Conservation (phyloP, 2,329 filamentous ascomycete species). For the Onygenales sp. region DNA sequence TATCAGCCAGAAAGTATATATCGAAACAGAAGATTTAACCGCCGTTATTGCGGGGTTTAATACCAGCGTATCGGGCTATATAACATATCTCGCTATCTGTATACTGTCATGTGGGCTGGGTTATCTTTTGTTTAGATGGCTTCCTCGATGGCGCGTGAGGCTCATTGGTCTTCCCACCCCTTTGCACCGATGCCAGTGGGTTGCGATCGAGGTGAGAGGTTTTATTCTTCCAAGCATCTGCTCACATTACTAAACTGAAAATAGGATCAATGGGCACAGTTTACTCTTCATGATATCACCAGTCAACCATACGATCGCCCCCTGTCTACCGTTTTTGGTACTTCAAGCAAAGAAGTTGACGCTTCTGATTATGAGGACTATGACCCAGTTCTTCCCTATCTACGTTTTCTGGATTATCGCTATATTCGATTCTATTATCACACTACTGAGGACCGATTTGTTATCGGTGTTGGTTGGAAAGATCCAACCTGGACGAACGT, state of each 20-base stretch:
- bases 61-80: slow-evolving; percentile 61
- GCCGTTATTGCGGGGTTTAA: slow-evolving; percentile 88
- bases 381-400: slow-evolving; percentile 64
- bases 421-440: slow-evolving; percentile 93
- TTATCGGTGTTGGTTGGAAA: slow-evolving; percentile 83
- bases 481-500: slow-evolving; percentile 82
- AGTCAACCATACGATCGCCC: slow-evolving; percentile 49
- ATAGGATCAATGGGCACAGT: slow-evolving; percentile 91
- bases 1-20: slow-evolving; percentile 78
- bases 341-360: slow-evolving; percentile 45
- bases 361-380: slow-evolving; percentile 59
- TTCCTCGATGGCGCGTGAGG: slow-evolving; percentile 76
- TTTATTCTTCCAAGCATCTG: not conserved
- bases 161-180: slow-evolving; percentile 61
- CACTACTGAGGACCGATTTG: slow-evolving; percentile 77
- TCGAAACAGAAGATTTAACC: slow-evolving; percentile 85
- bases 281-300: slow-evolving; percentile 63
- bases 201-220: slow-evolving; percentile 66
- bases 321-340: slow-evolving; percentile 51
- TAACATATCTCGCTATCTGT: slow-evolving; percentile 62
- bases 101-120: slow-evolving; percentile 63
- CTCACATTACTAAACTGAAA: not conserved
- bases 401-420: slow-evolving; percentile 79
- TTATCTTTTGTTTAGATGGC: slow-evolving; percentile 80
- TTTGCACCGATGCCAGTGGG: slow-evolving; percentile 73